These are phyloP conservation scores for Tuber indicum DNA, from an alignment of 495 filamentous ascomycete genomes.

Conservation along the genomic window DNA sequence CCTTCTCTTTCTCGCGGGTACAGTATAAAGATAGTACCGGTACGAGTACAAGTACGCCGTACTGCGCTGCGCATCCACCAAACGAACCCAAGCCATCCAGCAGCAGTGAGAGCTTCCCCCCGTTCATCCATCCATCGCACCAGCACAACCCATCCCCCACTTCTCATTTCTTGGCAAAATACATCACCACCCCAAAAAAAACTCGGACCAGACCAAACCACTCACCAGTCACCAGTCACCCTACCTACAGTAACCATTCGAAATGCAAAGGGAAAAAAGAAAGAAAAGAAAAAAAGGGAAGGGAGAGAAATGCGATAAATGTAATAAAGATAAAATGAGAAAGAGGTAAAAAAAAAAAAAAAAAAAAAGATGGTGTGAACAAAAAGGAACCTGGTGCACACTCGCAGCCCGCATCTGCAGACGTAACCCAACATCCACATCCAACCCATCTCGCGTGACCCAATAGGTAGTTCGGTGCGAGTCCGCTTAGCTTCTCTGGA, in stretches of 20 bases:
- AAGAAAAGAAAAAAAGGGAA: neutral
- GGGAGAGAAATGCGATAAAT: neutral
- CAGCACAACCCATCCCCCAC: neutral
- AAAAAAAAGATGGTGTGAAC: slow-evolving; percentile 24
- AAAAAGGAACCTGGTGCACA: slow-evolving; percentile 35
- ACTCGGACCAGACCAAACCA: neutral
- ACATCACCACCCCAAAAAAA: neutral
- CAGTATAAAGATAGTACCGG: neutral
- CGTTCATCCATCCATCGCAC: neutral
- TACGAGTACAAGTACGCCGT: neutral
- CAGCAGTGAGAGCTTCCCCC: neutral
- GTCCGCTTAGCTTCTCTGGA: neutral
- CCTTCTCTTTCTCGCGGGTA: neutral
- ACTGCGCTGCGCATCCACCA: neutral
- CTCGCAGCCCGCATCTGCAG: slow-evolving; percentile 29
- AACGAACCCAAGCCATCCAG: neutral
- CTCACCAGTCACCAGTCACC: neutral
- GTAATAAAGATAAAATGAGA: neutral
- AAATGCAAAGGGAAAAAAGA: neutral
- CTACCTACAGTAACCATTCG: neutral
- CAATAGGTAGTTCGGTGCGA: slow-evolving; percentile 24
- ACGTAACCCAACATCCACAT: slow-evolving; percentile 18
- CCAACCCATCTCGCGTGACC: slow-evolving; percentile 32
- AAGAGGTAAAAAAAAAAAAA: too few relatives aligned
- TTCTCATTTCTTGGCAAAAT: neutral